Evolutionary conservation across 2,329 filamentous ascomycete species (phyloP).

Genomic region (Ceratocystis variospora): DNA sequence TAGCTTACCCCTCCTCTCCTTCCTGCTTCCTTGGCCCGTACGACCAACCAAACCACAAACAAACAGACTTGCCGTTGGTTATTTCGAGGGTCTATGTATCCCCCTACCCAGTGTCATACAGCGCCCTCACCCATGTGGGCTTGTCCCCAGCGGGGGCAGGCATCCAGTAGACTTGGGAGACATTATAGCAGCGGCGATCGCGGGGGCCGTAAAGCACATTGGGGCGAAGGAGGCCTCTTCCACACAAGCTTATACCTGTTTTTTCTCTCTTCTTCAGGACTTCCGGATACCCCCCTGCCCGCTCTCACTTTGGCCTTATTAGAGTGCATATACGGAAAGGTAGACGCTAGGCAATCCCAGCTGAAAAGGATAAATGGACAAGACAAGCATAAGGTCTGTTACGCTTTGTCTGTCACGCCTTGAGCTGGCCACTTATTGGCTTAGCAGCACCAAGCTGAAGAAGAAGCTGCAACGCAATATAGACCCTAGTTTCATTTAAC

Average conservation of each 20-base stretch:
- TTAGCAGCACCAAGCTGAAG: not conserved
- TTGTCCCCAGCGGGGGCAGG: no score
- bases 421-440: not conserved
- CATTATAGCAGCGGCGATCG: not conserved
- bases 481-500: constrained; percentile 3
- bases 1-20: not conserved
- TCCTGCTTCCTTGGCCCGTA: not conserved
- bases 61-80: not conserved
- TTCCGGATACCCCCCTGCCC: not conserved
- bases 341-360: not conserved
- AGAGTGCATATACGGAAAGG: not conserved
- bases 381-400: not conserved
- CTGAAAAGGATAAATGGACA: not conserved
- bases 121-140: no score
- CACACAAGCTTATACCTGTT: not conserved
- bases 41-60: not conserved
- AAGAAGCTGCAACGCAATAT: not conserved
- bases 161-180: not conserved
- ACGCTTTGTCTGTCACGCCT: not conserved
- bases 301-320: not conserved
- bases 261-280: not conserved
- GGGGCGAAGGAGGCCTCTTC: not conserved
- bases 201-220: not conserved
- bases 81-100: no score
- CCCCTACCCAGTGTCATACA: no score